A percentile compares a stretch with the other conserved stretches of the same genome.
Conservation (phyloP, 2,329 filamentous ascomycete genomes). For the Venturia asperata region DNA sequence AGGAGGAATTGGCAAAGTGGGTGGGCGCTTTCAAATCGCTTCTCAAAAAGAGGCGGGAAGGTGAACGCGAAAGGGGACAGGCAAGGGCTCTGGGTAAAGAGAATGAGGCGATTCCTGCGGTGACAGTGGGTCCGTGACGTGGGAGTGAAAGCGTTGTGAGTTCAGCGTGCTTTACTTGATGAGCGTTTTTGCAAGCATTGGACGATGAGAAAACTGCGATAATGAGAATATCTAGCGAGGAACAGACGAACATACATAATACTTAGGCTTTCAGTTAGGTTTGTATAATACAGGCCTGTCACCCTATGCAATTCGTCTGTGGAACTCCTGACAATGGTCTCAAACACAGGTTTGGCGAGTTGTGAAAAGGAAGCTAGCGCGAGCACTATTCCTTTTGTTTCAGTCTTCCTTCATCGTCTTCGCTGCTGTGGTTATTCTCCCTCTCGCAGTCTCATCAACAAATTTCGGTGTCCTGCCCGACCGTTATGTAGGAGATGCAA, state of each 20-base stretch:
- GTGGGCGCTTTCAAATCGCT: slow-evolving; percentile 88
- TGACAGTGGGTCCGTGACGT: neutral
- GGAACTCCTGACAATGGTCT: no score
- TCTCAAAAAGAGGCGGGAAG: slow-evolving; percentile 58
- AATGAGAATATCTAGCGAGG: neutral
- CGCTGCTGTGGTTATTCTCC: no score
- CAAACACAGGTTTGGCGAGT: no score
- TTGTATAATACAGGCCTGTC: neutral
- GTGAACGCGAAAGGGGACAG: slow-evolving; percentile 1
- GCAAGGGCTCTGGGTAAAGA: neutral
- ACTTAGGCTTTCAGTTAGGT: neutral
- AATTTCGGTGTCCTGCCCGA: no score
- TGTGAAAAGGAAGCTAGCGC: no score
- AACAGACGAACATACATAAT: neutral
- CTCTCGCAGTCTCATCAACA: no score
- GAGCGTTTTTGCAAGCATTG: slow-evolving; percentile 8
- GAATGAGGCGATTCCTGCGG: neutral
- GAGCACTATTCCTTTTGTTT: no score
- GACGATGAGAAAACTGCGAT: slow-evolving; percentile 5
- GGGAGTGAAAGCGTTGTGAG: neutral
- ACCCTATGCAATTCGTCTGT: no score
- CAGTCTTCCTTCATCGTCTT: no score
- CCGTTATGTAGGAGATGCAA: no score
- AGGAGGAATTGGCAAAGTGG: slow-evolving; percentile 76
- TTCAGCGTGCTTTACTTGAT: neutral